These are phyloP conservation scores for Ettlia oleoabundans DNA, from an alignment of 139 green algal genomes.

Conservation along the genomic window DNA sequence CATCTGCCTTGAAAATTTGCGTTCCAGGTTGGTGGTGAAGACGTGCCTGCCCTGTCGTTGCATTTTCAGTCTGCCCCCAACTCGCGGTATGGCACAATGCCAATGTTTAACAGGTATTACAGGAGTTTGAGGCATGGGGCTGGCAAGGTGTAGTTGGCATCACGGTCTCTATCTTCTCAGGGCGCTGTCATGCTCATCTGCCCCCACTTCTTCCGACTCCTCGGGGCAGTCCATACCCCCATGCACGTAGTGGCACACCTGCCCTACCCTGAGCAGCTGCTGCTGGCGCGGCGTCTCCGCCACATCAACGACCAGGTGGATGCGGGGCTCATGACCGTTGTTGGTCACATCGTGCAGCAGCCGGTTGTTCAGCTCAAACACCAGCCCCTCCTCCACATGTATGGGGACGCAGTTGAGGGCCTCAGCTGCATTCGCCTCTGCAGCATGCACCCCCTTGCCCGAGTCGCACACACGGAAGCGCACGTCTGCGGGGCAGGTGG, in stretches of 20 bases:
- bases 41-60: too few relatives aligned
- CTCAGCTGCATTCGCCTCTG: neutral
- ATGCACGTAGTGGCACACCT: conserved; percentile 55
- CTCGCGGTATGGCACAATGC: too few relatives aligned
- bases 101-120: too few relatives aligned
- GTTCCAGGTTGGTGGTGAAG: too few relatives aligned
- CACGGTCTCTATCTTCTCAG: neutral
- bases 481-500: conserved; percentile 1
- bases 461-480: conserved; percentile 16
- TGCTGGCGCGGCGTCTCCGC: conserved; percentile 46
- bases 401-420: conserved; percentile 46
- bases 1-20: too few relatives aligned
- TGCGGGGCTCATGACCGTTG: conserved; percentile 29
- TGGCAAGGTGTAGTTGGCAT: too few relatives aligned
- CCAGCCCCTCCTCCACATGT: conserved; percentile 64
- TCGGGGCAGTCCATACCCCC: conserved; percentile 21
- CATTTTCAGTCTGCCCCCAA: too few relatives aligned
- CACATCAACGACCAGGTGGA: conserved; percentile 75
- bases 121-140: too few relatives aligned
- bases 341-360: conserved; percentile 59
- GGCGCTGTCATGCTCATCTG: neutral
- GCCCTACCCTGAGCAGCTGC: conserved; percentile 47
- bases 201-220: neutral
- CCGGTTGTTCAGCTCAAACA: conserved; percentile 78
- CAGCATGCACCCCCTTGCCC: neutral